A percentile compares a stretch with the other conserved stretches of the same genome.
Conservation (phyloP, 176 grass and related monocot species). For the Triticum timopheevii region DNA sequence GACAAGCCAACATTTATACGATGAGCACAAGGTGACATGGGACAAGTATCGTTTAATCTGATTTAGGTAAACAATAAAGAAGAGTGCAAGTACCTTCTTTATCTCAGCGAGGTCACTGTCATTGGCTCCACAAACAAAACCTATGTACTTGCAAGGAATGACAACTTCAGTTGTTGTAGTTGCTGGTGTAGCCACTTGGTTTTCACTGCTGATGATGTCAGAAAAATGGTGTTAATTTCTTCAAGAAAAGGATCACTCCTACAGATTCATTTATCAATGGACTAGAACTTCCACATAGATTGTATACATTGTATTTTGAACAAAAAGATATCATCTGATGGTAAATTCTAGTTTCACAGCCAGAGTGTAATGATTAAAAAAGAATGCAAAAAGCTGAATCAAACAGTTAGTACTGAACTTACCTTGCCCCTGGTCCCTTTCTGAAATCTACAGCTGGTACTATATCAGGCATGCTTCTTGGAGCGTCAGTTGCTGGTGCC, state of each 20-base stretch:
- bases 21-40: conserved; percentile 24
- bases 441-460: conserved; percentile 43
- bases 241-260: not conserved
- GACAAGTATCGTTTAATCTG: not conserved
- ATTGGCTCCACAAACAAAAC: conserved; percentile 50
- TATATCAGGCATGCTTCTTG: conserved; percentile 38
- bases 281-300: conserved; percentile 3
- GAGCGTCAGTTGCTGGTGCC: conserved; percentile 39
- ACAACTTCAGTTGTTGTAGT: conserved; percentile 54
- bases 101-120: conserved; percentile 59
- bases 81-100: conserved; percentile 45
- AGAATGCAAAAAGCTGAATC: not conserved
- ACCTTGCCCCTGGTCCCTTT: conserved; percentile 46
- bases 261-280: conserved; percentile 1
- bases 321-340: not conserved
- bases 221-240: conserved; percentile 1
- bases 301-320: not conserved
- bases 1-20: not conserved
- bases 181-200: conserved; percentile 39
- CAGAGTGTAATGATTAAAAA: not conserved
- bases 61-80: conserved; percentile 24
- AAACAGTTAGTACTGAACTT: conserved; percentile 20
- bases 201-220: conserved; percentile 44
- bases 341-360: not conserved
- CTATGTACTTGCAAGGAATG: conserved; percentile 58